A percentile compares a stretch with the other conserved stretches of the same genome.
These are phyloP conservation scores for Phaffomyces opuntiae DNA, from an alignment of 805 yeast species.

Conservation along the genomic window DNA sequence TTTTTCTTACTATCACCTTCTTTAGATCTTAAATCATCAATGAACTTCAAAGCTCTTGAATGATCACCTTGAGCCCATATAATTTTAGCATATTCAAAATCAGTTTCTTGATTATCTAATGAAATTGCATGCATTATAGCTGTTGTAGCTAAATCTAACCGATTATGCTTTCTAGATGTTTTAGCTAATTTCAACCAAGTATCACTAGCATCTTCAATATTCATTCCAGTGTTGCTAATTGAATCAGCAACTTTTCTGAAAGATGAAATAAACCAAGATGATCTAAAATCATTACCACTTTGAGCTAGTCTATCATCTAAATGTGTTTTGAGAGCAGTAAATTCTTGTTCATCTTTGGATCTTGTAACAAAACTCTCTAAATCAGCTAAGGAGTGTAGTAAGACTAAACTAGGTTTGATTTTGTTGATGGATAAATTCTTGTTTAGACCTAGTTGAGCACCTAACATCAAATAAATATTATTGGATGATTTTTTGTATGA, in stretches of 20 bases:
- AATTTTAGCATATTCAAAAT: conserved; percentile 71
- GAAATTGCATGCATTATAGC: conserved; percentile 51
- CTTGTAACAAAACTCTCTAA: conserved; percentile 25
- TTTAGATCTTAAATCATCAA: conserved; percentile 33
- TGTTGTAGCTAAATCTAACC: conserved; percentile 67
- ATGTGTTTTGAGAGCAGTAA: conserved; percentile 2
- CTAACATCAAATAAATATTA: conserved; percentile 51
- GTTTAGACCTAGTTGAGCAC: conserved; percentile 46
- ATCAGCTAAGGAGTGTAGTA: conserved; percentile 58
- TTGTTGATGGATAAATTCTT: conserved; percentile 45
- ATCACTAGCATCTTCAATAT: conserved; percentile 33
- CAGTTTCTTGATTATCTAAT: conserved; percentile 36
- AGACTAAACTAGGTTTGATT: conserved; percentile 39
- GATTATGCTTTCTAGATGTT: conserved; percentile 58
- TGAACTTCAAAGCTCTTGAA: conserved; percentile 68
- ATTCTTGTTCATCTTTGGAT: conserved; percentile 1
- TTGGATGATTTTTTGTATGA: conserved; percentile 36
- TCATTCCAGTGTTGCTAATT: conserved; percentile 17
- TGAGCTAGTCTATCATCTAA: conserved; percentile 22
- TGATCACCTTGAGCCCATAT: conserved; percentile 88
- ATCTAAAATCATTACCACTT: conserved; percentile 47
- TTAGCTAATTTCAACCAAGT: conserved; percentile 55
- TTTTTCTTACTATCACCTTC: conserved; percentile 6
- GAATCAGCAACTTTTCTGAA: conserved; percentile 46
- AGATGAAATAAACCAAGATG: conserved; percentile 53